Percentiles rank a stretch among this genome's conserved stretches.
phyloP scores from a whole-genome alignment of 257 asterid species.

The Solanum commersonii region DNA sequence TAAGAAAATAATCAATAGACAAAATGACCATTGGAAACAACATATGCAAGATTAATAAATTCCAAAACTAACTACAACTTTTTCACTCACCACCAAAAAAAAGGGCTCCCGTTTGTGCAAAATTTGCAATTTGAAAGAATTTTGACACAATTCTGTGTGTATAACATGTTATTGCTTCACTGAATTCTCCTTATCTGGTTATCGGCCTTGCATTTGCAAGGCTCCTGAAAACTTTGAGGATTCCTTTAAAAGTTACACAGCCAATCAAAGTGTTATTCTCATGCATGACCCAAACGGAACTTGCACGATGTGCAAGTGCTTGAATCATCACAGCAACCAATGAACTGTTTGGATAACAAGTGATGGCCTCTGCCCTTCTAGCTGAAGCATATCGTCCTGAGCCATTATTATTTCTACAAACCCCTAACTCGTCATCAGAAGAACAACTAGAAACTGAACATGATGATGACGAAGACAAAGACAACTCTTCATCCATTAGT shows the following conservation, averaged over 20 bases:
- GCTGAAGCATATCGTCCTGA: slow-evolving; percentile 25
- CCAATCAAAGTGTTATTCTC: slow-evolving; percentile 57
- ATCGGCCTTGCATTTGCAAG: background rate
- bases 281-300: slow-evolving; percentile 69
- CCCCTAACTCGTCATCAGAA: slow-evolving; percentile 47
- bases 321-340: slow-evolving; percentile 75
- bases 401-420: slow-evolving; percentile 3
- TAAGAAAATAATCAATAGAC: background rate
- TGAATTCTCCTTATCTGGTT: slow-evolving; percentile 5
- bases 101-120: background rate
- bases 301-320: slow-evolving; percentile 62
- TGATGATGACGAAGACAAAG: background rate
- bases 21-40: background rate
- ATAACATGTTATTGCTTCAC: background rate
- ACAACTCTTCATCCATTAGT: slow-evolving; percentile 36
- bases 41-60: background rate
- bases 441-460: slow-evolving; percentile 41
- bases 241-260: slow-evolving; percentile 45
- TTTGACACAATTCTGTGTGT: background rate
- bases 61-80: background rate
- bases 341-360: slow-evolving; percentile 55
- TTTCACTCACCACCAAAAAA: background rate
- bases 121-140: background rate
- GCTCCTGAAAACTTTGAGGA: slow-evolving; percentile 42
- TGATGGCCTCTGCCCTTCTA: slow-evolving; percentile 57